phyloP scores from a whole-genome alignment of 768 basidiomycete species.

The Leucosporidium creatinivorum region DNA sequence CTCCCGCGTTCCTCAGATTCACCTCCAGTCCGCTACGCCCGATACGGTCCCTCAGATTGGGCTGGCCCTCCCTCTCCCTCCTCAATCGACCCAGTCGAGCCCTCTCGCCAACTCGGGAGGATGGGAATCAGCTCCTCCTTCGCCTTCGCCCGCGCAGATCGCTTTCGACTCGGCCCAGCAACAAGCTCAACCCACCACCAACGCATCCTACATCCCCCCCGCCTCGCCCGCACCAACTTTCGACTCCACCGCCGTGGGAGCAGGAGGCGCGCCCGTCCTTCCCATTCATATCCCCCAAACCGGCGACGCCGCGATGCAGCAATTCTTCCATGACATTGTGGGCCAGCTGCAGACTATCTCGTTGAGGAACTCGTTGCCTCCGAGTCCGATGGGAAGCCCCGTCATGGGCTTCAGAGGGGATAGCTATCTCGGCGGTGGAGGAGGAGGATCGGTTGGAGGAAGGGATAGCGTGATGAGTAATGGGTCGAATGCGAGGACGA shows the following conservation, averaged over 20 bases:
- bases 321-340: constrained; percentile 69
- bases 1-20: constrained; percentile 32
- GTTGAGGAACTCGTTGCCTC: background rate
- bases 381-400: background rate
- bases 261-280: constrained; percentile 37
- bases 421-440: background rate
- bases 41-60: constrained; percentile 8
- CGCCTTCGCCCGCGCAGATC: constrained; percentile 8
- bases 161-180: background rate
- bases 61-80: background rate
- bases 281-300: constrained; percentile 61
- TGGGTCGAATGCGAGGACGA: too few relatives aligned
- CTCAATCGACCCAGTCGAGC: background rate
- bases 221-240: background rate
- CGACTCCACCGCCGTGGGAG: background rate
- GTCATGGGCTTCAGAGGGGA: background rate
- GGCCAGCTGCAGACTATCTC: constrained; percentile 44
- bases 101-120: constrained; percentile 8
- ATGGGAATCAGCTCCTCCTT: constrained; percentile 29
- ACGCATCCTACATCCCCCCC: background rate
- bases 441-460: constrained; percentile 12
- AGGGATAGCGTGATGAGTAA: background rate
- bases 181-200: background rate
- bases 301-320: constrained; percentile 66
- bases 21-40: constrained; percentile 38